Percentiles rank a stretch among this genome's conserved stretches.
These are phyloP conservation scores for Penicillium robsamsonii DNA, from an alignment of 495 filamentous ascomycete species.

Conservation along the genomic window DNA sequence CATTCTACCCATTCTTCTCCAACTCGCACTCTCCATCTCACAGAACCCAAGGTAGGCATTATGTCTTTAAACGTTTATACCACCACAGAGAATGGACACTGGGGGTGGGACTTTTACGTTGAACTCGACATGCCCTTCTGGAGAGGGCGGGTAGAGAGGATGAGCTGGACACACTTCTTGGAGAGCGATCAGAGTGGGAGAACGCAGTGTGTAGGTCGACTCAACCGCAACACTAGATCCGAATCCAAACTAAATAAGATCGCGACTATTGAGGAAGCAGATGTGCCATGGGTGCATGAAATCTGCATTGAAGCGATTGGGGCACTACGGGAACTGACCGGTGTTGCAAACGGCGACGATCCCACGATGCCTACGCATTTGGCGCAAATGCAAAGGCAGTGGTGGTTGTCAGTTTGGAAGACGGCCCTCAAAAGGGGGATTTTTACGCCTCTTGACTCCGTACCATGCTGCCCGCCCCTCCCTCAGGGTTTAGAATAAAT, in stretches of 20 bases:
- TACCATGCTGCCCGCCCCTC: too few relatives aligned
- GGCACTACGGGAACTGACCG: not conserved
- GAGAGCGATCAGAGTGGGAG: not conserved
- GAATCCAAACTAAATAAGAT: not conserved
- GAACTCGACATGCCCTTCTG: not conserved
- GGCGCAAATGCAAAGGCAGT: not conserved
- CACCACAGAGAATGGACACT: not conserved
- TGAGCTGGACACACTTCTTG: not conserved
- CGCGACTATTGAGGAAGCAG: not conserved
- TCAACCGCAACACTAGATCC: not conserved
- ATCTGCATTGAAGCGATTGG: not conserved
- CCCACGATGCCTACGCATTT: not conserved
- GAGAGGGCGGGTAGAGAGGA: not conserved
- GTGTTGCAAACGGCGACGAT: too few relatives aligned
- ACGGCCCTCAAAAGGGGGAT: not conserved
- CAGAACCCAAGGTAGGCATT: not conserved
- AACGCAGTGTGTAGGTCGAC: not conserved
- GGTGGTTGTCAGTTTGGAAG: not conserved
- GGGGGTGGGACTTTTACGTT: not conserved
- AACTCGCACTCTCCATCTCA: not conserved
- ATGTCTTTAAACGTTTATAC: not conserved
- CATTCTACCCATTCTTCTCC: not conserved
- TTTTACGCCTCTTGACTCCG: not conserved
- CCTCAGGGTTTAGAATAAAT: too few relatives aligned
- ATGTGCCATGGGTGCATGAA: not conserved